Base-by-base conservation (phyloP, 2,329 filamentous ascomycete species). In the Dryadomyces sulphureus region DNA sequence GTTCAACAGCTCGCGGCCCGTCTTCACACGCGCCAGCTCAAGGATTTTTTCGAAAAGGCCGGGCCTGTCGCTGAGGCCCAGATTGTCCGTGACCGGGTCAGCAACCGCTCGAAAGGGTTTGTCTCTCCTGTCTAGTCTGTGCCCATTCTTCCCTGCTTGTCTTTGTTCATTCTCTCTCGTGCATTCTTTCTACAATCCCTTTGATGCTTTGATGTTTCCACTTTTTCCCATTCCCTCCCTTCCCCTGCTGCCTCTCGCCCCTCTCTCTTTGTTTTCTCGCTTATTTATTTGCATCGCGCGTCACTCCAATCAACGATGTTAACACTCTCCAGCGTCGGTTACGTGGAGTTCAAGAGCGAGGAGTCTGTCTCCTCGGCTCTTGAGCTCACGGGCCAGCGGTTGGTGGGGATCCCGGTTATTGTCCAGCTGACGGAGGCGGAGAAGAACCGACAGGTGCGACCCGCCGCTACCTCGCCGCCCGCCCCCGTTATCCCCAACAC, bases 361-460 rank as follows among this genome's bases (percentile, higher is more conserved):
- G 87, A 93, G 57, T 93, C 89, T 56, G 90, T 98, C 57, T 74
- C 81, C 59, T 81, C 84, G 68, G 92, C 93, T 60, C 84, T 98
- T 62, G 85, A 94, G 70, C 88, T 98, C 72, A 98, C 92, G 64
- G 92, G 92, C 67, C 90, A 96, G 71, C 94, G 92, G 68, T 82
- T 98, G 66, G 73, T 94, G 82, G 89, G 88, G 73, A 95, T 98
- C 55, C 92, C 92, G 49, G 93, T 98, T 62, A 98, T 98, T 59
- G 93, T 90, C 46, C 90, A 96, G 67, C 80, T 94, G 62, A 96
- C 92, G 57, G 92, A 98, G 73, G 93, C 92, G 62, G 93, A 98
- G 66, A 98, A 98, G 73, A 98, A 98, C 62, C 88, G 92, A 56
- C 90, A 94, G 71, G 87, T 88, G 53, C 87, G 90, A 55, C 90